Base-by-base conservation (phyloP, 2,329 filamentous ascomycete species). In the Pseudogymnoascus sp. region DNA sequence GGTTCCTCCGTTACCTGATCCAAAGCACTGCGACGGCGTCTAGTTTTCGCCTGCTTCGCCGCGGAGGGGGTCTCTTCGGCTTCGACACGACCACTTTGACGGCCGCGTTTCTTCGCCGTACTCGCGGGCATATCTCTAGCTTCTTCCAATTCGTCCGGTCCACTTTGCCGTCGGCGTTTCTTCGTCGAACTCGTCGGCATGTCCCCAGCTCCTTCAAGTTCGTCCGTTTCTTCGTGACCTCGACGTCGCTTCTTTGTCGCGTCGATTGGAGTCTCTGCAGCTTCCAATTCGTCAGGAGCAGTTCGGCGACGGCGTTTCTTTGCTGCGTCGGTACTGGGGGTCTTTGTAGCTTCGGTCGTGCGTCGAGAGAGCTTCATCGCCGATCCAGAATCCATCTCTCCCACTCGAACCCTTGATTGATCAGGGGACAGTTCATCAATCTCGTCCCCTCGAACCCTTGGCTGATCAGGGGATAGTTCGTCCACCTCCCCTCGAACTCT, bases 281-380 rank as follows among this genome's bases (percentile, higher is more conserved):
- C 12, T 28, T 47, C 25, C 14, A 34, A 22, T 43, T 59, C 11
- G 4, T 61, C 30, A 16, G 41, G 43, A 30, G 43, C 25, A 38
- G 28, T 16, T 16, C 39, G 28, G 34, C 18, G 22, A 6, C 28
- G 39, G 25, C 43, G 50, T 59, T 35, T 50, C 30, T 63, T 65
- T 14, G 47, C 8, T 30, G 47, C 6, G 8, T 32, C 3, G 16
- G 8, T 7, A 18, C 28, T 12, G n/a, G 28, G 28, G 2, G 9
- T 54, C 28, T 32, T 30, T 16, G 22, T 14, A 11, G 22, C 6
- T n/a, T 47, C 25, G 4, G 7, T 4, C 18, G 25, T 32, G 64
- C 80, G 82, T 59, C 69, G 73, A 6, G 77, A 74, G 6, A 81
- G 67, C 0, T 62, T 65, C 60, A 69, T 66, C 2, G 79, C 79